A percentile compares a stretch with the other conserved stretches of the same genome.
These are phyloP conservation scores for Parathielavia hyrcaniae DNA, from an alignment of 495 filamentous ascomycete species.

Conservation along the genomic window DNA sequence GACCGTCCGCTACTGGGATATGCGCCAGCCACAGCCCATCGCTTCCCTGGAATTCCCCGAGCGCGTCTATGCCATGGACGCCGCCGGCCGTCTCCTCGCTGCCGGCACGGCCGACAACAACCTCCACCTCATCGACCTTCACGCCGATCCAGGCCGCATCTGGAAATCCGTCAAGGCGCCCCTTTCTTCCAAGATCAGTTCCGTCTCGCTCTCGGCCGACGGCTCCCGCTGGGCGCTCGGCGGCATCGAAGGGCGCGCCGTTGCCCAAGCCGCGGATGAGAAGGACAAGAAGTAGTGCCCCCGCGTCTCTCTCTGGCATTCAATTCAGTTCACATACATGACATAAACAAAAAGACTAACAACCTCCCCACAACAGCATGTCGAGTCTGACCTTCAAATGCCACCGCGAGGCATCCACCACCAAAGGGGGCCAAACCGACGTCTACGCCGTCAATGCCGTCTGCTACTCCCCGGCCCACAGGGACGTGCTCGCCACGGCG, in stretches of 20 bases:
- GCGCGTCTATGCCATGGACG: conserved; percentile 82
- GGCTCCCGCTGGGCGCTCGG: conserved; percentile 80
- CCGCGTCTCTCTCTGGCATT: neutral
- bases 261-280: conserved; percentile 82
- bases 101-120: conserved; percentile 82
- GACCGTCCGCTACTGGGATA: conserved; percentile 85
- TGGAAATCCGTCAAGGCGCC: conserved; percentile 80
- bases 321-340: neutral
- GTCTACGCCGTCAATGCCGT: conserved; percentile 88
- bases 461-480: conserved; percentile 70
- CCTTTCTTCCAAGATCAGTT: conserved; percentile 81
- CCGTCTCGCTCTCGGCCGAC: conserved; percentile 78
- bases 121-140: conserved; percentile 77
- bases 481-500: conserved; percentile 85
- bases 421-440: conserved; percentile 52
- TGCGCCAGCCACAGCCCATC: conserved; percentile 56
- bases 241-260: conserved; percentile 83
- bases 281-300: conserved; percentile 64
- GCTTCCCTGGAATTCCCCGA: conserved; percentile 64
- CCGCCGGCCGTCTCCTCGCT: conserved; percentile 69
- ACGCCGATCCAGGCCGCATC: conserved; percentile 62
- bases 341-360: neutral
- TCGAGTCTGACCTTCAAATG: conserved; percentile 91
- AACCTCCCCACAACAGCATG: neutral
- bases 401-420: conserved; percentile 65